phyloP scores from a whole-genome alignment of 1,284 basidiomycete species.

The Microbotryomycetes sp. region DNA sequence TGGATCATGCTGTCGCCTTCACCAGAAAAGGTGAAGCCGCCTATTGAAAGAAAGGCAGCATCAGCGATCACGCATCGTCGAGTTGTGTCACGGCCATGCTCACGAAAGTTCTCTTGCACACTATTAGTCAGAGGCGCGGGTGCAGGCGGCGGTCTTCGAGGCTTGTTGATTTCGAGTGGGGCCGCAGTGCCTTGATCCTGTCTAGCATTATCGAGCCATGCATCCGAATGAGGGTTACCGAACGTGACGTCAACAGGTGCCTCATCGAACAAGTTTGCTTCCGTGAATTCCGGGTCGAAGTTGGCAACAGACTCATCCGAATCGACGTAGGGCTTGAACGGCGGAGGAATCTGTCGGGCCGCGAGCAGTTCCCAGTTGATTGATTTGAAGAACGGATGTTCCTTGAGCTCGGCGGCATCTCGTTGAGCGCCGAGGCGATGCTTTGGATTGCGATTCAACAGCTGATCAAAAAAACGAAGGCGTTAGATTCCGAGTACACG shows the following conservation, averaged over 20 bases:
- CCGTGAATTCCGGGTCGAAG: constrained; percentile 97
- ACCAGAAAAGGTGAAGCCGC: constrained; percentile 36
- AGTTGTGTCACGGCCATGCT: constrained; percentile 52
- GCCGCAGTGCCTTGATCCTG: neutral
- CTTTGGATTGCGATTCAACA: constrained; percentile 95
- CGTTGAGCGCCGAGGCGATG: constrained; percentile 86
- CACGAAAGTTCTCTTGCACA: constrained; percentile 89
- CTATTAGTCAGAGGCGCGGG: constrained; percentile 65
- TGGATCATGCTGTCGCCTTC: constrained; percentile 32
- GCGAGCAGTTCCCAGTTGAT: constrained; percentile 87
- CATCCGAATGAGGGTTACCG: constrained; percentile 37
- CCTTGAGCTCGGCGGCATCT: constrained; percentile 90
- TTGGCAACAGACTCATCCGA: constrained; percentile 96
- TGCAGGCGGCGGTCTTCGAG: constrained; percentile 47
- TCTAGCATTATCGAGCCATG: constrained; percentile 36
- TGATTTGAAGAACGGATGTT: constrained; percentile 86
- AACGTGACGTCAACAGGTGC: constrained; percentile 51
- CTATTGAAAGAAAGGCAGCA: neutral
- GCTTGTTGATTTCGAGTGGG: constrained; percentile 22
- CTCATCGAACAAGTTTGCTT: constrained; percentile 63
- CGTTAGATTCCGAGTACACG: too few species aligned
- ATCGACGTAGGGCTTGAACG: constrained; percentile 96
- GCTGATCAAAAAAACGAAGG: constrained; percentile 46
- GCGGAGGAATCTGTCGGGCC: constrained; percentile 86
- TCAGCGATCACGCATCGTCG: too few species aligned